Evolutionary conservation across 129 eudicot genomes (phyloP).

Genomic region (Kitagawia praeruptora): DNA sequence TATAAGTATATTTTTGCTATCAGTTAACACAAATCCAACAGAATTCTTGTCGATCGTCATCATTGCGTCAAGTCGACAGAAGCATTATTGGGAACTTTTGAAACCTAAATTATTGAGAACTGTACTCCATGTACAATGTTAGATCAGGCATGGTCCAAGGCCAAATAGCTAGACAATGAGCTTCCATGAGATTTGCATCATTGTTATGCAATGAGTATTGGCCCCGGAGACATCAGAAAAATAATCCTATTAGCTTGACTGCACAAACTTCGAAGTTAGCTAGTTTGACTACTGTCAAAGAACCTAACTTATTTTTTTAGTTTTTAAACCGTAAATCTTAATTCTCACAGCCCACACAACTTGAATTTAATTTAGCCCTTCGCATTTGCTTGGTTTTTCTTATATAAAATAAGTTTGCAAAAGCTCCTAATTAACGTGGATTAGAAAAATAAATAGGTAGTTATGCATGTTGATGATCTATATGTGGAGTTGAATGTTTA

Average conservation of each 20-base stretch:
- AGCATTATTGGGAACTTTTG: conserved; percentile 2
- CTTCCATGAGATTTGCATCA: conserved; percentile 16
- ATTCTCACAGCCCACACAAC: conserved; percentile 6
- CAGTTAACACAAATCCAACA: too few species aligned
- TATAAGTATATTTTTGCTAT: too few species aligned
- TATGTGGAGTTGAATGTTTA: too few species aligned
- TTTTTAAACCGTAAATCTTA: background rate
- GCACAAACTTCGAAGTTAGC: conserved; percentile 11
- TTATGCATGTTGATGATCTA: too few species aligned
- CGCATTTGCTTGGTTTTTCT: background rate
- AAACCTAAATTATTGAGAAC: background rate
- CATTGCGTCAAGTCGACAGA: background rate
- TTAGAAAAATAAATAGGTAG: background rate
- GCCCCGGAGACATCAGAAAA: background rate
- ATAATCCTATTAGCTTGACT: conserved; percentile 12
- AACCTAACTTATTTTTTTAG: background rate
- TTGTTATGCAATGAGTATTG: background rate
- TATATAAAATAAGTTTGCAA: background rate
- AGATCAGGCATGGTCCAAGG: background rate
- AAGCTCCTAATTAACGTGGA: background rate
- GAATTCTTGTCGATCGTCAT: background rate
- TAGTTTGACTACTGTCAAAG: conserved; percentile 9
- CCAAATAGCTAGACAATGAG: background rate
- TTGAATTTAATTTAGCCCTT: conserved; percentile 3
- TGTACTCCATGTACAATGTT: background rate